Percentiles rank a stretch among this genome's conserved stretches.
Evolutionary conservation across 176 grass and related monocot genomes (phyloP).

Genomic region (Coix lacrymajobi): DNA sequence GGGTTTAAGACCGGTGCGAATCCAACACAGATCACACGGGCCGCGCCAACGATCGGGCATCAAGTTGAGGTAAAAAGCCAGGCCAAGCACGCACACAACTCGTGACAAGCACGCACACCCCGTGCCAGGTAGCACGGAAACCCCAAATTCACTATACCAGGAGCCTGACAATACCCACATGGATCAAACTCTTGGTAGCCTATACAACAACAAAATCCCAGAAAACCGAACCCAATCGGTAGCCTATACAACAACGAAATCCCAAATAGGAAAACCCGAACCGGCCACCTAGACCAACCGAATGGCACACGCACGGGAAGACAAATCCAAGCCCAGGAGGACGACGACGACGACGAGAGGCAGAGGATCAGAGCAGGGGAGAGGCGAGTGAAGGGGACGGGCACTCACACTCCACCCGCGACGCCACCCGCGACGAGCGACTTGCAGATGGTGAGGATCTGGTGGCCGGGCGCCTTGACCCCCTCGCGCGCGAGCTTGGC

Average conservation of each 20-base stretch:
- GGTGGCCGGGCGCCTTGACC: conserved; percentile 75
- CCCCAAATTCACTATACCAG: not conserved
- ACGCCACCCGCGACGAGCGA: conserved; percentile 92
- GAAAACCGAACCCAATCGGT: not conserved
- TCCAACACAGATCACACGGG: conserved; percentile 11
- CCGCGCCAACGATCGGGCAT: not conserved
- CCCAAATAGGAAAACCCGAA: not conserved
- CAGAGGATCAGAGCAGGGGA: not conserved
- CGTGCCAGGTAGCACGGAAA: not conserved
- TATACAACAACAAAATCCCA: not conserved
- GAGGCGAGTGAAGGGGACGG: not conserved
- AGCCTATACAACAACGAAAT: not conserved
- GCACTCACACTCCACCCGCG: conserved; percentile 84
- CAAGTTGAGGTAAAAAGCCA: not conserved
- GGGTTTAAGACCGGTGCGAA: conserved; percentile 22
- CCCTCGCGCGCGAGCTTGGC: conserved; percentile 93
- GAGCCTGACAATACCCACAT: not conserved
- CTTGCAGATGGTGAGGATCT: conserved; percentile 78
- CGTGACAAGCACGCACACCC: not conserved
- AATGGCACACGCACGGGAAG: not conserved
- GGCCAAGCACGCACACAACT: not conserved
- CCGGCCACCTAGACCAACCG: not conserved
- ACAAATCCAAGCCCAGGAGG: not conserved
- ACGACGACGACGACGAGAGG: not conserved
- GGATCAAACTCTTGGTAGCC: not conserved